Base-by-base conservation (phyloP, 2,329 filamentous ascomycete genomes). In the Lasiodiplodia sp. region DNA sequence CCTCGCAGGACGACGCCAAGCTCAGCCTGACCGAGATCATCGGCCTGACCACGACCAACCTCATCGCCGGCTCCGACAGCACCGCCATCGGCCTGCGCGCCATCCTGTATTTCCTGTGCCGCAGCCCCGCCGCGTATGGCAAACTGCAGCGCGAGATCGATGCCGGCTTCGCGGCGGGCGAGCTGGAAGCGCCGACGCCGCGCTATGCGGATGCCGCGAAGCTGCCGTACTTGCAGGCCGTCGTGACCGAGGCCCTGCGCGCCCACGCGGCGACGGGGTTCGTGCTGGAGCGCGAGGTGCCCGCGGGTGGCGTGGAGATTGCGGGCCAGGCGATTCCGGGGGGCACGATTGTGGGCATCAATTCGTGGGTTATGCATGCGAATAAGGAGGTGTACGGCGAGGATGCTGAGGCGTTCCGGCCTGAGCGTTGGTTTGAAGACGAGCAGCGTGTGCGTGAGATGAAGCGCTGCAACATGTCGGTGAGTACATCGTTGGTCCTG, bases 351-450 rank as follows among this genome's bases (percentile, higher is more conserved):
- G 73, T 77, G 3, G 76, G 76, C 10, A 72, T 73, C 2, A 79
- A 78, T 64, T 73, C 77, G 1, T 80, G 78, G 78, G 77, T 78
- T 3, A 70, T 78, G 21, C 77, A 78, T 44, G 63, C 70, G 23
- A 71, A 73, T 7, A 73, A 68, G 10, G 44, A 67, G 5, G 73
- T 78, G 2, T 79, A 70, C 58, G 78, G 77, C 2, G 68, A 73
- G 4, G 77, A 79, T 52, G 75, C 75, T 5, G 77, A 78, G 47
- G 60, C 67, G 2, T 80, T 79, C 70, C 53, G 75, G 28, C 78
- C 78, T 0, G 77, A 79, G 63, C 70, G 78, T 2, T 80, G 78
- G 78, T 58, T 79, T 23, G 55, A 58, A 6, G 23, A n/a, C 5
- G 55, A 58, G 2, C 7, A 38, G 14, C 55, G 55, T 16, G 23